These are phyloP conservation scores for Jamesozyma gamospora DNA, from an alignment of 805 yeast genomes.

Conservation along the genomic window DNA sequence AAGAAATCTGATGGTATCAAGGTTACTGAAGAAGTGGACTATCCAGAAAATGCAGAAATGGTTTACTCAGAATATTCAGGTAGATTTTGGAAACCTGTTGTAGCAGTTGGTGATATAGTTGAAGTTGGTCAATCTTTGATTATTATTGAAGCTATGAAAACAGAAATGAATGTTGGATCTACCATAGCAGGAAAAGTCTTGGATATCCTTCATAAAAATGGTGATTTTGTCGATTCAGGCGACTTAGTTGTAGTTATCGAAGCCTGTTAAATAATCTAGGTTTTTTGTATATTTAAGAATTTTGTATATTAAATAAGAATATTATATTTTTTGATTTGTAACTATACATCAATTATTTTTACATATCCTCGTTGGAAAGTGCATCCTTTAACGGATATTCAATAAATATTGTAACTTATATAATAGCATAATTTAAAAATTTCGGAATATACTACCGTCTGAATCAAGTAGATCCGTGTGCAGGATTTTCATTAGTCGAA, in stretches of 20 bases:
- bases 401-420: too few relatives aligned
- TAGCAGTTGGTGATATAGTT: constrained; percentile 66
- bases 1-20: constrained; percentile 42
- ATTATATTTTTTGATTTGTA: too few relatives aligned
- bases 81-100: constrained; percentile 89
- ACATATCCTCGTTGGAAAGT: too few relatives aligned
- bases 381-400: too few relatives aligned
- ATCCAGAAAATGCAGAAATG: constrained; percentile 69
- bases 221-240: constrained; percentile 96
- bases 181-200: constrained; percentile 61
- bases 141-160: constrained; percentile 96
- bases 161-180: constrained; percentile 84
- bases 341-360: too few relatives aligned
- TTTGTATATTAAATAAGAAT: not conserved
- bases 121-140: constrained; percentile 67
- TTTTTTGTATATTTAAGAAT: too few relatives aligned
- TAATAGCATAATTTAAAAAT: too few relatives aligned
- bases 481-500: not conserved
- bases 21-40: constrained; percentile 40
- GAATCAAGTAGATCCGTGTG: not conserved
- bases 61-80: constrained; percentile 96
- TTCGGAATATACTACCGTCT: too few relatives aligned
- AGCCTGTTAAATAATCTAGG: not conserved
- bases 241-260: constrained; percentile 72
- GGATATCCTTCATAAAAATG: constrained; percentile 68